Percentiles rank a stretch among this genome's conserved stretches.
phyloP scores from a whole-genome alignment of 371 early-diverging fungal genomes.

The Mortierella sp. region DNA sequence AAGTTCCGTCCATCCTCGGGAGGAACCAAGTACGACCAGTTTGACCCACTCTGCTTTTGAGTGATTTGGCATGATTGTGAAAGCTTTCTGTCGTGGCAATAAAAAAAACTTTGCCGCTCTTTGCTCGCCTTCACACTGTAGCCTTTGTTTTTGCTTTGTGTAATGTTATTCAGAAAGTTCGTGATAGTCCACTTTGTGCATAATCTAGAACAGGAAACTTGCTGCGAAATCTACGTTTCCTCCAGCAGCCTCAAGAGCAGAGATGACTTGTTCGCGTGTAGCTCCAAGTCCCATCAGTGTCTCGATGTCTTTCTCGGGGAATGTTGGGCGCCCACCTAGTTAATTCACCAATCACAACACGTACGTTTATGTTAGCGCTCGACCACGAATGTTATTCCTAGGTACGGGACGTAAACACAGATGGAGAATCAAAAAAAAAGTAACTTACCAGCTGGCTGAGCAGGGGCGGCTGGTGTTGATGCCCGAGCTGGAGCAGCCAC shows the following conservation, averaged over 20 bases:
- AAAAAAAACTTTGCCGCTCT: neutral
- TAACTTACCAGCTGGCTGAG: neutral
- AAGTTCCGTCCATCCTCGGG: constrained; percentile 3
- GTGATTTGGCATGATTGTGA: neutral
- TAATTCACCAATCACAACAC: neutral
- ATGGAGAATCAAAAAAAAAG: neutral
- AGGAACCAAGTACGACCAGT: constrained; percentile 7
- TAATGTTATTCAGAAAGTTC: neutral
- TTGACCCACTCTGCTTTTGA: constrained; percentile 16
- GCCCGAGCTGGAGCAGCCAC: neutral
- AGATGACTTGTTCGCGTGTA: constrained; percentile 79
- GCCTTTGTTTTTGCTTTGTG: neutral
- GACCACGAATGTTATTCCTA: too few species aligned
- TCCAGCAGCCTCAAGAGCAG: constrained; percentile 83
- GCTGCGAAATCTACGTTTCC: constrained; percentile 94
- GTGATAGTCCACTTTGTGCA: neutral
- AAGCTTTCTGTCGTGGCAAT: neutral
- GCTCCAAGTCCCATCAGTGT: constrained; percentile 76
- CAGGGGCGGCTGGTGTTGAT: neutral
- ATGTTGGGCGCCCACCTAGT: constrained; percentile 18
- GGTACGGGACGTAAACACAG: too few species aligned
- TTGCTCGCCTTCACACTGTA: neutral
- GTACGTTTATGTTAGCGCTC: neutral
- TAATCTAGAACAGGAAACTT: constrained; percentile 73
- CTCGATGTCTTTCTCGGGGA: constrained; percentile 70